phyloP scores from a whole-genome alignment of 2,329 filamentous ascomycete species.

The Aureobasidium sp. region DNA sequence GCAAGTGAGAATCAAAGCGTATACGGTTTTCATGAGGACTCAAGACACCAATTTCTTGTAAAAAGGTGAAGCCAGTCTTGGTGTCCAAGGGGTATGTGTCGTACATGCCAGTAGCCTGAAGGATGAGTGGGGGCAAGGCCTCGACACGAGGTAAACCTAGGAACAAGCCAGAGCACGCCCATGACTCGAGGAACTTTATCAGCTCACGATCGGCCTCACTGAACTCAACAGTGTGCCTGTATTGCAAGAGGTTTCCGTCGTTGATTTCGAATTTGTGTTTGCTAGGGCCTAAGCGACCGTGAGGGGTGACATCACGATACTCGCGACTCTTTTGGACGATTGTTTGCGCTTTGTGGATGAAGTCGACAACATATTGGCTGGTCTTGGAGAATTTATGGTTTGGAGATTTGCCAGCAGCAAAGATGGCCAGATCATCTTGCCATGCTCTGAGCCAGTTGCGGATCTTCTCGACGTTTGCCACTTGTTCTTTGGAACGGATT shows the following conservation, averaged over 20 bases:
- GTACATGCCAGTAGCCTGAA: slow-evolving; percentile 58
- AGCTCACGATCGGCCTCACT: slow-evolving; percentile 48
- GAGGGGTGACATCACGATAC: slow-evolving; percentile 29
- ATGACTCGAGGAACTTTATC: slow-evolving; percentile 63
- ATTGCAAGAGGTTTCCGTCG: slow-evolving; percentile 21
- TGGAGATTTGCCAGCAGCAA: slow-evolving; percentile 16
- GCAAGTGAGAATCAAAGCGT: slow-evolving; percentile 51
- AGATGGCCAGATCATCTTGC: slow-evolving; percentile 40
- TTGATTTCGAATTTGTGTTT: slow-evolving; percentile 27
- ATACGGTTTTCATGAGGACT: slow-evolving; percentile 63
- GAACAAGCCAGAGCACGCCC: slow-evolving; percentile 54
- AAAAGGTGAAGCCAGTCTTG: slow-evolving; percentile 54
- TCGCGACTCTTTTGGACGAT: slow-evolving; percentile 36
- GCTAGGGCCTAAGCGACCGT: slow-evolving; percentile 34
- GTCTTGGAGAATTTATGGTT: background rate
- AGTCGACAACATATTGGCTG: slow-evolving; percentile 30
- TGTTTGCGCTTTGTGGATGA: slow-evolving; percentile 35
- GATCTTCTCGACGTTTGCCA: slow-evolving; percentile 46
- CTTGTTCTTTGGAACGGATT: slow-evolving; percentile 51
- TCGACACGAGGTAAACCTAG: slow-evolving; percentile 47
- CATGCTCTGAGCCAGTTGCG: slow-evolving; percentile 49
- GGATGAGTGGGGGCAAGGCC: slow-evolving; percentile 56
- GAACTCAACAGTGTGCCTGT: slow-evolving; percentile 35
- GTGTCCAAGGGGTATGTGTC: slow-evolving; percentile 44
- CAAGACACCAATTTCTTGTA: slow-evolving; percentile 69